Percentiles rank a stretch among this genome's conserved stretches.
These are phyloP conservation scores for Coelastrella sp. DNA, from an alignment of 139 green algal species.

Conservation along the genomic window DNA sequence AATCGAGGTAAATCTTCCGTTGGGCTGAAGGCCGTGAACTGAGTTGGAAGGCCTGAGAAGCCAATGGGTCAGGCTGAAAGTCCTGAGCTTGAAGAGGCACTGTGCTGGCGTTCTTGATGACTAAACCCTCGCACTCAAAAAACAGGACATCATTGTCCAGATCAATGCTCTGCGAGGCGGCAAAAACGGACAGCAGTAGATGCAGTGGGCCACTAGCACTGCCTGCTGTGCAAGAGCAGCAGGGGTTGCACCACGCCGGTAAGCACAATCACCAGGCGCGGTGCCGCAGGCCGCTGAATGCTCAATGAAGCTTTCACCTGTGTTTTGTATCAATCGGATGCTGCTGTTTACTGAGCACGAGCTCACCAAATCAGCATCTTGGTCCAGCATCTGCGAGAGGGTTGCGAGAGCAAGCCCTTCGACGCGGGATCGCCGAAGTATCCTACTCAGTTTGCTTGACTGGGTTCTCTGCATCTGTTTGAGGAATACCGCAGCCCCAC, in stretches of 20 bases:
- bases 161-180: background rate
- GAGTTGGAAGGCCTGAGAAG: background rate
- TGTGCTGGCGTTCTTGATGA: background rate
- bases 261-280: background rate
- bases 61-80: background rate
- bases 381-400: background rate
- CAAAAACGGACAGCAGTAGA: background rate
- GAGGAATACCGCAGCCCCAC: background rate
- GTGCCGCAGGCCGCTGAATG: background rate
- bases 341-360: background rate
- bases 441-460: background rate
- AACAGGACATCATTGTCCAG: background rate
- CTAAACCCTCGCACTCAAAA: background rate
- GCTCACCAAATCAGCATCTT: slow-evolving; percentile 7
- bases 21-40: background rate
- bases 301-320: background rate
- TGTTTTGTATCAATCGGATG: background rate
- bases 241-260: background rate
- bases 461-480: background rate
- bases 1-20: slow-evolving; percentile 25
- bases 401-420: background rate
- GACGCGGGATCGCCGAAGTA: background rate
- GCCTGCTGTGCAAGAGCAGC: background rate
- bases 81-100: background rate
- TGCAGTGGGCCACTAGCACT: background rate